Evolutionary conservation across 768 basidiomycete species (phyloP), one percentile per base, ranked within the genome.

Genomic region (Mycena rebaudengoi): DNA sequence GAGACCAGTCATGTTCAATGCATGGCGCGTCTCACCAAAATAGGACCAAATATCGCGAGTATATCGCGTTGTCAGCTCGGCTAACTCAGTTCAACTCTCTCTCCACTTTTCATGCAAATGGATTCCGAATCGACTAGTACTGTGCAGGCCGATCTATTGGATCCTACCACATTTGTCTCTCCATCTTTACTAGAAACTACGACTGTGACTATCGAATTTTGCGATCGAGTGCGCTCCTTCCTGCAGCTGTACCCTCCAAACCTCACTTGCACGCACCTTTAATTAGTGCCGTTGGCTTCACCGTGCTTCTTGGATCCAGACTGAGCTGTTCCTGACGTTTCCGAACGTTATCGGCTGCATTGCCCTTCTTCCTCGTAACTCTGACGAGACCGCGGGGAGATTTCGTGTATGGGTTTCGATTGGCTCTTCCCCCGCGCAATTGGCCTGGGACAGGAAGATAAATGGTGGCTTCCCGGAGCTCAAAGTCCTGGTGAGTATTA

Each of bases 381-480:
- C 86, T 20, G 90, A 92, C 18, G 95, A 96, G 60, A 92, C 95
- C 16, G 91, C 89, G 23, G 96, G 96, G 40, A 84, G 95, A 43
- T 98, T 98, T 76, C 87, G 96, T 20, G 88, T 98, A 23, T 98
- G 96, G 96, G 76, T 98, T 33, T 84, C 80, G 25, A 79, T 75
- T 40, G 12, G 70, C 18, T 28, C 44, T 8, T 64, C 20, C 16
- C 57, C 41, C 30, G 61, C 74, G 4, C 81, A 76, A 45, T 75
- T 95, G 61, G 72, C 94, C 16, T 98, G 96, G 95, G 96, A 98
- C 75, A 82, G 96, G 64, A 98, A 98, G 72, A 78, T 87, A 23
- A 92, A 96, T 74, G 94, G 93, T 39, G 92, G 94, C 2, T 98
- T 98, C 71, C 96, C 96, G 0, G 96, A 98, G 77, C 79, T 95